Conservation (phyloP, 768 basidiomycete species). For the Mycena leptocephala region DNA sequence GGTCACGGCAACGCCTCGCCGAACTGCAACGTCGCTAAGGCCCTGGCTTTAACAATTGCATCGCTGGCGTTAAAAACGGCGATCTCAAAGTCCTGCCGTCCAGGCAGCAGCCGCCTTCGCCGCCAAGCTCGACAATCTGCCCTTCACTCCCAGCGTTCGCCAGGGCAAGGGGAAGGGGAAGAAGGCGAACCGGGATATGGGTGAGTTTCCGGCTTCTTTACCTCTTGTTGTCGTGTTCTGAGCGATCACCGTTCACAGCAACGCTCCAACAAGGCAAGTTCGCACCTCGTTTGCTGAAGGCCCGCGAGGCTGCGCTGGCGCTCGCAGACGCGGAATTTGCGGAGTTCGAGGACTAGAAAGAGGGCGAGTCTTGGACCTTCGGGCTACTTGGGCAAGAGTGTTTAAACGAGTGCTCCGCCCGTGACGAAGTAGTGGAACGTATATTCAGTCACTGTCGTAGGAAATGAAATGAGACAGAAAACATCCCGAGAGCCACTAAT, state of each 20-base stretch:
- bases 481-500: too few relatives aligned
- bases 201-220: neutral
- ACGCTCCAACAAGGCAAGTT: neutral
- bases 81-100: neutral
- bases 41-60: neutral
- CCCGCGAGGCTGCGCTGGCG: neutral
- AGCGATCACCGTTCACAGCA: neutral
- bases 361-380: too few relatives aligned
- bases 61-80: neutral
- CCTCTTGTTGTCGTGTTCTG: neutral
- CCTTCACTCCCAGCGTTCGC: too few relatives aligned
- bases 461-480: too few relatives aligned
- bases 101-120: neutral
- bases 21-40: slow-evolving; percentile 33
- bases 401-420: too few relatives aligned
- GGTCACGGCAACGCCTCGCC: slow-evolving; percentile 38
- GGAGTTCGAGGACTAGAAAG: too few relatives aligned
- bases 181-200: neutral
- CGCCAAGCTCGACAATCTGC: too few relatives aligned
- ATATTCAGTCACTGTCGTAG: too few relatives aligned
- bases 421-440: too few relatives aligned
- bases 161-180: too few relatives aligned
- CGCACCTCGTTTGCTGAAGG: neutral
- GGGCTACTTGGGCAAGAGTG: too few relatives aligned
- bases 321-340: neutral